phyloP scores from a whole-genome alignment of 257 asterid species.

The Vinca minor region DNA sequence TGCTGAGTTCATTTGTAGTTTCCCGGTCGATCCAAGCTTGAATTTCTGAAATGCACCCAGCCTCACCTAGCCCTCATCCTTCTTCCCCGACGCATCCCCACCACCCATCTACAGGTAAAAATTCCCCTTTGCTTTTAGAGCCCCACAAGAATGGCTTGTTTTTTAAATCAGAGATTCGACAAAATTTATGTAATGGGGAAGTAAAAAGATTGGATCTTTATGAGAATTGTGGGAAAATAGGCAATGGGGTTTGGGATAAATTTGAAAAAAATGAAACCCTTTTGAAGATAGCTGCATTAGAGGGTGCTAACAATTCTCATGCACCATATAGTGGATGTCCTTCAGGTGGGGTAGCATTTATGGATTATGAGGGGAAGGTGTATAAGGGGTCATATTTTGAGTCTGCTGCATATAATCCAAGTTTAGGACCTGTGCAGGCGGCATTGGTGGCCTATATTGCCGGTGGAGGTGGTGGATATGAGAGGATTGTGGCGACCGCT shows the following conservation, averaged over 20 bases:
- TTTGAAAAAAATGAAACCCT: conserved; percentile 15
- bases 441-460: conserved; percentile 72
- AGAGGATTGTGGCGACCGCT: conserved; percentile 64
- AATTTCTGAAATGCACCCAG: too few species aligned
- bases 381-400: conserved; percentile 64
- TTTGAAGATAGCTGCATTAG: conserved; percentile 42
- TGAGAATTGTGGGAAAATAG: conserved; percentile 4
- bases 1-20: conserved; percentile 23
- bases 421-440: conserved; percentile 76
- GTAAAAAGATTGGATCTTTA: conserved; percentile 13
- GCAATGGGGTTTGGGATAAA: conserved; percentile 29
- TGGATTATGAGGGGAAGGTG: conserved; percentile 71
- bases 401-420: conserved; percentile 90
- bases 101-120: too few species aligned
- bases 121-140: conserved; percentile 62
- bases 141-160: conserved; percentile 35
- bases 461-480: conserved; percentile 64
- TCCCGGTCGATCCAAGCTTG: conserved; percentile 56
- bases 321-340: conserved; percentile 83
- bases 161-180: conserved; percentile 1
- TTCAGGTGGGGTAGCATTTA: conserved; percentile 75
- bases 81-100: too few species aligned
- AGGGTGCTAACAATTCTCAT: conserved; percentile 74
- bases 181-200: conserved; percentile 29
- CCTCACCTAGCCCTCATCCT: too few species aligned